Evolutionary conservation across 257 asterid genomes (phyloP).

Genomic region (Echium plantagineum): DNA sequence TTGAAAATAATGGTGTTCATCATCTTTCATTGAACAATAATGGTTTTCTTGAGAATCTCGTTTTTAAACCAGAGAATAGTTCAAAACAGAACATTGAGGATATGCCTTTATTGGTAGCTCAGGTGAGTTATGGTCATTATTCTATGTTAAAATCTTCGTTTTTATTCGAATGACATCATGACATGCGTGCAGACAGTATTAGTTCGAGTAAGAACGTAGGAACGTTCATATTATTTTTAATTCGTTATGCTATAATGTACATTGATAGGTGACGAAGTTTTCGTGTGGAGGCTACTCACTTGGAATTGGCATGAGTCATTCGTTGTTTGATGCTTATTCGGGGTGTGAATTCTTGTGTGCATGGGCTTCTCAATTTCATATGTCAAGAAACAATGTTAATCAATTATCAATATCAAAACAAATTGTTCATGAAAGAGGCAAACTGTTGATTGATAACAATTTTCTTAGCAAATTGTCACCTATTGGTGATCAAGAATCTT

Average conservation of each 20-base stretch:
- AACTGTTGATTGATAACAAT: not conserved
- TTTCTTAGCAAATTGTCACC: too few relatives aligned
- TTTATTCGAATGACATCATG: too few relatives aligned
- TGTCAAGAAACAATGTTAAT: not conserved
- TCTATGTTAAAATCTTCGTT: too few relatives aligned
- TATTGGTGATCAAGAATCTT: not conserved
- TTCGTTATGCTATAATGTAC: not conserved
- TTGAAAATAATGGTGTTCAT: too few relatives aligned
- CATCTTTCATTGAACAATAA: conserved; percentile 4
- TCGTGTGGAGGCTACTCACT: conserved; percentile 22
- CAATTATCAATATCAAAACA: not conserved
- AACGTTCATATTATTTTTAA: not conserved
- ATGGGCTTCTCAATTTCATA: conserved; percentile 17
- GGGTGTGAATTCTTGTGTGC: conserved; percentile 20
- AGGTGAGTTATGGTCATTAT: conserved; percentile 3
- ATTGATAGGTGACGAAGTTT: conserved; percentile 16
- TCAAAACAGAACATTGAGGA: conserved; percentile 8
- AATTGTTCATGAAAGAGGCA: conserved; percentile 16
- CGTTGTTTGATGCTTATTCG: conserved; percentile 21
- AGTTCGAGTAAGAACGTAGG: too few relatives aligned
- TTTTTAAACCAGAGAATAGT: conserved; percentile 15
- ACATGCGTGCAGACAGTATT: too few relatives aligned
- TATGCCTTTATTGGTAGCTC: conserved; percentile 21
- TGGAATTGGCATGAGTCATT: conserved; percentile 20
- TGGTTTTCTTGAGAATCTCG: conserved; percentile 18